Base-by-base conservation (phyloP, 2,329 filamentous ascomycete genomes). In the Coniochaeta sp. region DNA sequence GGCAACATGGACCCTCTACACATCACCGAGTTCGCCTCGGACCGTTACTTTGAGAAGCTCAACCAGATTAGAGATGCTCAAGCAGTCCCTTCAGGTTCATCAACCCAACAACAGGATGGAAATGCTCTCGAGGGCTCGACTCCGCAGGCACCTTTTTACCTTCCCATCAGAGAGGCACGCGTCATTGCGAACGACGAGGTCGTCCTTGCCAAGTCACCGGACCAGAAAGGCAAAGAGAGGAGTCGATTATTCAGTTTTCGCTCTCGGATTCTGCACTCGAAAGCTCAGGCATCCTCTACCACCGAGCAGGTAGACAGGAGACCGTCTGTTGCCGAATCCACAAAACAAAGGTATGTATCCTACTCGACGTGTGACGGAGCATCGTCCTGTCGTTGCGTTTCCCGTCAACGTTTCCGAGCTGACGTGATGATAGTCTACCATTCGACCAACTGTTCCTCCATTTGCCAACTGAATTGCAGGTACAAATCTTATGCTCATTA, bases 11-110 rank as follows among this genome's bases (percentile, higher is more conserved):
- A 87, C 64, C 83, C 82, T 67, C 78, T 81, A 66, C 84, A 87
- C 64, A 78, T 85, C 63, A 86, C 85, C 62, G 85, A 88, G 71
- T 88, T 88, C 73, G 85, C 84, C 62, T 88, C 85, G 52, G 78
- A 83, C 71, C 82, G 82, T 64, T 88, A 86, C 69, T 84, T 87
- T 65, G 79, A 81, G 59, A 88, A 88, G 73, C 71, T 87, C 62
- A 79, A 75, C 34, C 55, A 57, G 32, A 30, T 57, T 19, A 16
- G 38, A 28, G 55, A 57, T 57, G 55, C 55, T 16, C 65, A 70
- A 74, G 64, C 74, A 75, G 60, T 68, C 63, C 42, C 64, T 73
- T 62, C 62, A 36, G 59, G 65, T 6, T 44, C 55, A 44, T 42
- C 60, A 19, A 64, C 32, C 63, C 69, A 65, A 24, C 70, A 68